A percentile compares a stretch with the other conserved stretches of the same genome.
phyloP scores from a whole-genome alignment of 805 yeast species.

The Candida methanosorbosa region DNA sequence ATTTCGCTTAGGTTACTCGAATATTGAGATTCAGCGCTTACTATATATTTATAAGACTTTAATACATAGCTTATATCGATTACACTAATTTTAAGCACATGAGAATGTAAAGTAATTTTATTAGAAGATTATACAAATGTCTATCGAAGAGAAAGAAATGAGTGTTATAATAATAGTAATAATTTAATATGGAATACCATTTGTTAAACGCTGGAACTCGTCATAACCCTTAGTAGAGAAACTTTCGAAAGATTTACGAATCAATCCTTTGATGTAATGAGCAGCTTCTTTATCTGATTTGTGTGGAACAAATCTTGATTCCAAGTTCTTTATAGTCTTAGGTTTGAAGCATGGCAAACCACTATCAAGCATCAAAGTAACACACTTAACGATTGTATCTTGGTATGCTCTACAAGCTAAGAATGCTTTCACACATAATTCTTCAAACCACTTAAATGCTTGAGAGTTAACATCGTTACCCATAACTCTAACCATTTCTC shows the following conservation, averaged over 20 bases:
- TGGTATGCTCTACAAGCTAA: constrained; percentile 82
- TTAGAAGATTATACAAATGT: too few relatives aligned
- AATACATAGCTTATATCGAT: too few relatives aligned
- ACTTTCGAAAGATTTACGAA: constrained; percentile 78
- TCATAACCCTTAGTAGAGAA: constrained; percentile 91
- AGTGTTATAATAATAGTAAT: background rate
- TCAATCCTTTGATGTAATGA: constrained; percentile 60
- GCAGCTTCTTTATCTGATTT: constrained; percentile 86
- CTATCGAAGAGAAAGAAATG: too few relatives aligned
- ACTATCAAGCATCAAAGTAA: constrained; percentile 86
- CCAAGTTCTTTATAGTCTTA: constrained; percentile 69
- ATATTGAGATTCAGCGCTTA: too few relatives aligned
- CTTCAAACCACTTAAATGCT: constrained; percentile 91
- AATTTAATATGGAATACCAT: constrained; percentile 83
- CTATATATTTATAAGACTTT: too few relatives aligned
- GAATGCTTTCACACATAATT: constrained; percentile 86
- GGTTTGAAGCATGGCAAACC: constrained; percentile 96
- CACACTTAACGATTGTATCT: constrained; percentile 78
- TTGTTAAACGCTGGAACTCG: constrained; percentile 92
- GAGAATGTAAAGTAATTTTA: too few relatives aligned
- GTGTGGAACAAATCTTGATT: constrained; percentile 70
- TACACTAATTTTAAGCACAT: too few relatives aligned
- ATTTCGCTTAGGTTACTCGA: too few relatives aligned
- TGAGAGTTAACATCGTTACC: constrained; percentile 86
- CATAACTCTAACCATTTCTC: constrained; percentile 92